A percentile compares a stretch with the other conserved stretches of the same genome.
Conservation (phyloP, 768 basidiomycete genomes). For the Trametes elegans region DNA sequence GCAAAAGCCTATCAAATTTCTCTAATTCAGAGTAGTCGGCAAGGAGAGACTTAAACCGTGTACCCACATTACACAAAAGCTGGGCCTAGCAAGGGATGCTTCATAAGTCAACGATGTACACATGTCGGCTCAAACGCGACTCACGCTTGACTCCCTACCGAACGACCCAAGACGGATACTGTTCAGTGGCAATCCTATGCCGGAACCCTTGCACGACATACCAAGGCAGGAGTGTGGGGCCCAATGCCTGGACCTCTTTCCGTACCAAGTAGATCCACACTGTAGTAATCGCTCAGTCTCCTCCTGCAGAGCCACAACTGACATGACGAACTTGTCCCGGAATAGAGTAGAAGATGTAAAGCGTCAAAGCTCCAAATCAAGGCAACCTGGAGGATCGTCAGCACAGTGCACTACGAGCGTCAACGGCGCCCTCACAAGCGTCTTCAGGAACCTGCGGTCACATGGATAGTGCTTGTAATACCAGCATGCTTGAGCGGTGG, state of each 20-base stretch:
- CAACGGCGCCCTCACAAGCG: slow-evolving; percentile 2
- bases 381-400: background rate
- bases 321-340: background rate
- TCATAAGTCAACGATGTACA: background rate
- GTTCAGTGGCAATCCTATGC: background rate
- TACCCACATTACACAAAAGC: slow-evolving; percentile 2
- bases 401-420: background rate
- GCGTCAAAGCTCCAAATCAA: slow-evolving; percentile 8
- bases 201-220: background rate
- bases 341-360: slow-evolving; percentile 1
- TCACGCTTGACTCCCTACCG: slow-evolving; percentile 11
- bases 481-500: slow-evolving; percentile 6
- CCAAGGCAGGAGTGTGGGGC: slow-evolving; percentile 1
- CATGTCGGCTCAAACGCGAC: background rate
- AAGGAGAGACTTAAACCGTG: background rate
- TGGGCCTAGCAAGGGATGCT: background rate
- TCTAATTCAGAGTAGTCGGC: background rate
- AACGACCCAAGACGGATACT: no score
- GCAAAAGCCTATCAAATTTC: background rate
- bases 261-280: slow-evolving; percentile 8
- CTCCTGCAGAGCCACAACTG: no score
- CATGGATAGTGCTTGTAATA: slow-evolving; percentile 13
- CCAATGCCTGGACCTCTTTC: background rate
- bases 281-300: background rate
- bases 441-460: slow-evolving; percentile 9